These are phyloP conservation scores for Fraxinus excelsior DNA, from an alignment of 257 asterid species.

Conservation along the genomic window DNA sequence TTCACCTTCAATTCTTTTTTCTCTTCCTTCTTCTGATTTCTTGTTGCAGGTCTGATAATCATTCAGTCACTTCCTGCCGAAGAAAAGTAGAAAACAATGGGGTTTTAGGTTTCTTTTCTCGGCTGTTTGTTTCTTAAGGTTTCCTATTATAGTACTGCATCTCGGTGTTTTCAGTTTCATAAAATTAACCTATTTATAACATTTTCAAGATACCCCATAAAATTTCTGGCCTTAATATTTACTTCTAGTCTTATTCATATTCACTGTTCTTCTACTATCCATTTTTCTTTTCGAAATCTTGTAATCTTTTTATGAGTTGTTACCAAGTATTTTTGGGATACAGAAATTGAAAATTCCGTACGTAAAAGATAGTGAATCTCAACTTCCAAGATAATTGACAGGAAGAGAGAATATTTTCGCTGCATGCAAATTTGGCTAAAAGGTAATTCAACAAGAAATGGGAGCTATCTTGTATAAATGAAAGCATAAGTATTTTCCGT, in stretches of 20 bases:
- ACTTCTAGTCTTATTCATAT: neutral
- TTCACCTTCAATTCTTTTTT: neutral
- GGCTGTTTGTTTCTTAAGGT: slow-evolving; percentile 15
- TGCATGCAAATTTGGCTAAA: too few relatives aligned
- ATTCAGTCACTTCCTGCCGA: slow-evolving; percentile 28
- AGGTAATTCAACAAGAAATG: too few relatives aligned
- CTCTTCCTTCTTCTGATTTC: neutral
- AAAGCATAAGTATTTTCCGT: neutral
- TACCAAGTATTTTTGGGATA: neutral
- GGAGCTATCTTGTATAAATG: too few relatives aligned
- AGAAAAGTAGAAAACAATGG: neutral
- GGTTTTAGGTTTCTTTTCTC: neutral
- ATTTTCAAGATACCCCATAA: neutral
- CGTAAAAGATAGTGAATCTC: too few relatives aligned
- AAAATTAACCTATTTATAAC: slow-evolving; percentile 13
- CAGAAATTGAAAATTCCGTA: neutral
- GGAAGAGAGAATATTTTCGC: too few relatives aligned
- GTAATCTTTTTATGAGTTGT: neutral
- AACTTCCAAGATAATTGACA: too few relatives aligned
- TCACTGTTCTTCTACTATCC: neutral
- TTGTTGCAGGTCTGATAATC: slow-evolving; percentile 32
- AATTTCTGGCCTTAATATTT: neutral
- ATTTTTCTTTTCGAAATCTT: neutral
- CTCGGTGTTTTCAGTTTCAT: slow-evolving; percentile 17
- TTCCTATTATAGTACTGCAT: slow-evolving; percentile 20